These are phyloP conservation scores for Fusarium xylarioides DNA, from an alignment of 2,329 filamentous ascomycete genomes.

Conservation along the genomic window DNA sequence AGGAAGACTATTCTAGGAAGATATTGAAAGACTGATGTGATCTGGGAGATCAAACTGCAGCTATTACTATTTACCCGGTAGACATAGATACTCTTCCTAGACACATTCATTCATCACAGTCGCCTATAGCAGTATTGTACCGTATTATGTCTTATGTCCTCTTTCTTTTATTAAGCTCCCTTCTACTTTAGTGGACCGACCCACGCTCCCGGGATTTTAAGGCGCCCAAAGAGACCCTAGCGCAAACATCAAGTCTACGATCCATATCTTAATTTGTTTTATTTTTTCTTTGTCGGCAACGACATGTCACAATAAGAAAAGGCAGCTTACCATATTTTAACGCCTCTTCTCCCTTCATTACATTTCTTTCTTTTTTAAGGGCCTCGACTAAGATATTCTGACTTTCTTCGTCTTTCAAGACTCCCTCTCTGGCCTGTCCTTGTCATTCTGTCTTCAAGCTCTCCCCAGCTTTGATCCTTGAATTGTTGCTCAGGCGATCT, in stretches of 20 bases:
- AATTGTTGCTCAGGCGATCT: constrained; percentile 38
- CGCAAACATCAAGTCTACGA: constrained; percentile 26
- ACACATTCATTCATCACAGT: not conserved
- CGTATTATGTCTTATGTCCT: not conserved
- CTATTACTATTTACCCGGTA: not conserved
- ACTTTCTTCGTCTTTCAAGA: constrained; percentile 12
- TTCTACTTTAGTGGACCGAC: constrained; percentile 14
- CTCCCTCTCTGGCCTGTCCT: constrained; percentile 23
- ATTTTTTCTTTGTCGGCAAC: constrained; percentile 24
- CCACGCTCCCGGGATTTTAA: constrained; percentile 18
- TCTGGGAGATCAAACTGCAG: not conserved
- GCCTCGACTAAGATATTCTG: not conserved
- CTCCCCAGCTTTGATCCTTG: constrained; percentile 24
- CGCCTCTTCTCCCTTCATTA: constrained; percentile 25
- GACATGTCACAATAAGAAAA: constrained; percentile 22
- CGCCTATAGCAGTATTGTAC: not conserved
- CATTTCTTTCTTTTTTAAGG: constrained; percentile 6
- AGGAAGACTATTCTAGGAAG: not conserved
- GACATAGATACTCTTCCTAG: not conserved
- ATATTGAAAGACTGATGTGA: not conserved
- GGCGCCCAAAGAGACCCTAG: constrained; percentile 16
- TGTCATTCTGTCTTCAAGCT: constrained; percentile 16
- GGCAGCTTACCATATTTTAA: constrained; percentile 17
- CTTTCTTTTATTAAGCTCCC: not conserved
- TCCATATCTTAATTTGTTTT: constrained; percentile 10